A percentile compares a stretch with the other conserved stretches of the same genome.
Conservation (phyloP, 2,329 filamentous ascomycete species). For the Whalleya microplaca region DNA sequence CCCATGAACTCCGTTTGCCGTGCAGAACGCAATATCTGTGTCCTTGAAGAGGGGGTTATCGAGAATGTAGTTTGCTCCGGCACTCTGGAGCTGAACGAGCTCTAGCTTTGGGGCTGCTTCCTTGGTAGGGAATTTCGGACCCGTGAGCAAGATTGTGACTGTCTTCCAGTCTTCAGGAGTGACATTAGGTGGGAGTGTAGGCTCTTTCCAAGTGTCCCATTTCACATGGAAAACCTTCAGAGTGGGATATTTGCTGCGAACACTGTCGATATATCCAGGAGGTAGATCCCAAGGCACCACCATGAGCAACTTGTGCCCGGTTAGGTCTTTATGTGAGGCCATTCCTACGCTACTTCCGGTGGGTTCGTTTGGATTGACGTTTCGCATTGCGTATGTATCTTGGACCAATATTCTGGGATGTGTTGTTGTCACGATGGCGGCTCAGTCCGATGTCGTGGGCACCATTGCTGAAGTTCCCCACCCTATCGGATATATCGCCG, state of each 20-base stretch:
- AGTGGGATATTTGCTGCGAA: conserved; percentile 47
- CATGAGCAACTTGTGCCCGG: conserved; percentile 53
- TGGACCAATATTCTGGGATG: neutral
- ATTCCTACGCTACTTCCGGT: conserved; percentile 5
- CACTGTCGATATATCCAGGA: conserved; percentile 38
- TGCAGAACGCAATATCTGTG: conserved; percentile 54
- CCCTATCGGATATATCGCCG: neutral
- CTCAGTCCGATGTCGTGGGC: too few relatives aligned
- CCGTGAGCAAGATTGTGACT: conserved; percentile 53
- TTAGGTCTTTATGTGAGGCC: conserved; percentile 38
- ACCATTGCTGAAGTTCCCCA: neutral
- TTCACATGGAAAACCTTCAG: conserved; percentile 44
- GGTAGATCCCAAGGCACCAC: conserved; percentile 40
- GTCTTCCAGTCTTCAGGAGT: conserved; percentile 46
- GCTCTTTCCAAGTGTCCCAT: conserved; percentile 35
- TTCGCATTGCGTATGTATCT: conserved; percentile 7
- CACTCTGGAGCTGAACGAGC: conserved; percentile 58
- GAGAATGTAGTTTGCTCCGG: conserved; percentile 56
- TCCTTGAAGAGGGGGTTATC: conserved; percentile 52
- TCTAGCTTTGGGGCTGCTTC: conserved; percentile 52
- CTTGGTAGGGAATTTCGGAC: conserved; percentile 45
- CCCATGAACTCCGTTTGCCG: conserved; percentile 63
- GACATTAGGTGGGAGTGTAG: conserved; percentile 34
- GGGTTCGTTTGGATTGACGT: conserved; percentile 4
- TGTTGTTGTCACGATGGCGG: neutral